These are phyloP conservation scores for Irpex sp. DNA, from an alignment of 1,284 basidiomycete genomes.

Conservation along the genomic window DNA sequence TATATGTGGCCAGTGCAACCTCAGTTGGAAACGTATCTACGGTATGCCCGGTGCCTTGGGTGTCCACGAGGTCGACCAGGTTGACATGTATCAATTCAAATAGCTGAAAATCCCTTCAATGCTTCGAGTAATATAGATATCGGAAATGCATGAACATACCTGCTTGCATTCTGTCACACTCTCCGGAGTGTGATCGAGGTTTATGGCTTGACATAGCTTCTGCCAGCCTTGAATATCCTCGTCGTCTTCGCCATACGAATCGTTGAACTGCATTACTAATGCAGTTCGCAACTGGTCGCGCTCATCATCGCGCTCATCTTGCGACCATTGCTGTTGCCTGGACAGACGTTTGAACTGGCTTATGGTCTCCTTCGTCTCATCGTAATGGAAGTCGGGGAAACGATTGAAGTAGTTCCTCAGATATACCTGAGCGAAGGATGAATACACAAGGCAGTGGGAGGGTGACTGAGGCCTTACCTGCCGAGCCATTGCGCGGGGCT, in stretches of 20 bases:
- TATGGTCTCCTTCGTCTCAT: background rate
- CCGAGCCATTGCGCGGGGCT: too few relatives aligned
- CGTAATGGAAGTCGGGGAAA: background rate
- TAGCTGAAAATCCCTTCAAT: background rate
- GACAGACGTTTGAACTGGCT: background rate
- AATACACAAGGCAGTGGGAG: too few relatives aligned
- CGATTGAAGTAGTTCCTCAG: too few relatives aligned
- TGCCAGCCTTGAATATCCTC: constrained; percentile 30
- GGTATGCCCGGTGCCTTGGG: background rate
- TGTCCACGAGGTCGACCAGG: background rate
- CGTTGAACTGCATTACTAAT: constrained; percentile 31
- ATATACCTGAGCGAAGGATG: too few relatives aligned
- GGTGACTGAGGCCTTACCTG: too few relatives aligned
- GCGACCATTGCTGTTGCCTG: background rate
- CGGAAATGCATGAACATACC: background rate
- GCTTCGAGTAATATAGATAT: background rate
- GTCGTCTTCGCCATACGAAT: constrained; percentile 29
- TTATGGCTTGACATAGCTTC: constrained; percentile 22
- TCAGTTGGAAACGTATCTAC: background rate
- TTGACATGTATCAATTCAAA: background rate
- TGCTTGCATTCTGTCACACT: constrained; percentile 1
- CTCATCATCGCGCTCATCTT: background rate
- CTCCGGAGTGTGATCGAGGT: constrained; percentile 14
- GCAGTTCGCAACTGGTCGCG: constrained; percentile 17
- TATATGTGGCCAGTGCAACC: background rate